Base-by-base conservation (phyloP, 768 basidiomycete genomes). In the Suillus cothurnatus region DNA sequence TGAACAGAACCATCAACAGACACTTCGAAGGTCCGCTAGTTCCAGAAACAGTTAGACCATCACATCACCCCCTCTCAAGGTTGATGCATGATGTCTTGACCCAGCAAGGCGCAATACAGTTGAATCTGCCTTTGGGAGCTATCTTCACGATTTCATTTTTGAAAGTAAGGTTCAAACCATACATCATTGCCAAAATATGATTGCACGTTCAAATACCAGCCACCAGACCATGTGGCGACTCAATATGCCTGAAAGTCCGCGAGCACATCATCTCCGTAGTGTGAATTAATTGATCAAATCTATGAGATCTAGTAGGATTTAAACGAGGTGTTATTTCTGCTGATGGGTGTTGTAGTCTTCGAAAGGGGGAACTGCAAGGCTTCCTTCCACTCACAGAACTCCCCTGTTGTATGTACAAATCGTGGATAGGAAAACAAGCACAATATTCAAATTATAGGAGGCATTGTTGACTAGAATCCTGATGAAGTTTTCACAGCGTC, bases 131-230 rank as follows among this genome's bases (percentile, higher is more conserved):
- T 61, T 75, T 81, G 0, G 90, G 88, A 0, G 90, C 90, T 65
- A 92, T 84, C 75, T 86, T 85, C 56, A 93, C 91, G 62, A 92
- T 91, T 77, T 93, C 91, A 73, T 92, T 93, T 77, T 93, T 92
- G 68, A 92, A 80, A 6, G 86, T 80, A 69, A 88, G 76, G 5
- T 12, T 38, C 36, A 38, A 12, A 38, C 14, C 14, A 12, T 38
- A 12, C 36, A 12, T 12, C 36, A 38, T 12, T 38, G 85, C 89
- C 89, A 23, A 17, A 39, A 55, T 23, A 19, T 3, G 36, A 38
- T 38, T 38, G 12, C 14, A 14, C 3, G 11, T 3, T 38, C n/a
- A n/a, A n/a, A n/a, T n/a, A 12, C 36, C 36, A 38, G 36, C 36
- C 11, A 12, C 32, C 32, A 32, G 32, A 32, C 32, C 32, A 34